Base-by-base conservation (phyloP, 352 stramenopile genomes). In the Globisporangium yorkense region DNA sequence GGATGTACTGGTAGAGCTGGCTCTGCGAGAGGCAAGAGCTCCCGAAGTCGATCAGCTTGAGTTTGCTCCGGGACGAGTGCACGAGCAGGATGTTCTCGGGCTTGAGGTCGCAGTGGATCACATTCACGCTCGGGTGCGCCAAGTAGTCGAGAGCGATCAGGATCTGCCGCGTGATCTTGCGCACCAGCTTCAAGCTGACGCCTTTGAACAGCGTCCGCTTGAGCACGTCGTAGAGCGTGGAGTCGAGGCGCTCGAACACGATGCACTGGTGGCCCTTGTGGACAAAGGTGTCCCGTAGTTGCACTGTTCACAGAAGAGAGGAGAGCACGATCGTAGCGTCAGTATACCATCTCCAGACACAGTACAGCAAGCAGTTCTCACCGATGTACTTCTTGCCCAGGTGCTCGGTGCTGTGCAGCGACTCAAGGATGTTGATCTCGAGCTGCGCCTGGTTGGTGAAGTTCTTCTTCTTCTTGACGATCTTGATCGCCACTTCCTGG, bases 41-140 rank as follows among this genome's bases (percentile, higher is more conserved):
- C 46, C 97, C 97, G 81, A 99, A 99, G 74, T 99, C 97, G 67
- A 99, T 99, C 4, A 99, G 78, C 75, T 99, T 99, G 54, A 99
- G 88, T 20, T 90, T 94, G 67, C 89, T 98, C 46, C 96, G 92
- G 24, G 95, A 97, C 3, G 91, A 89, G 56, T 97, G 84, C 41
- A 89, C 77, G 18, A 99, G 70, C 58, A 99, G 63, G 59, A 99
- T 99, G 71, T 99, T 99, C 73, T 99, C 97, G 5, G 97, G 97
- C 71, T 99, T 99, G 24, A 99, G 78, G 79, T 99, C 97, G 72
- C 96, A 99, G 73, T 99, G 97, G 55, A 99, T 98, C 37, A 99
- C 89, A 65, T 98, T 95, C 20, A 99, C 88, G 52, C 94, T 87
- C 0, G 84, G 80, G 33, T 93, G 76, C 15, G 88, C 77, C 52